Percentiles rank a stretch among this genome's conserved stretches.
Evolutionary conservation across 2,329 filamentous ascomycete genomes (phyloP).

Genomic region (Tolypocladium endophyticum): DNA sequence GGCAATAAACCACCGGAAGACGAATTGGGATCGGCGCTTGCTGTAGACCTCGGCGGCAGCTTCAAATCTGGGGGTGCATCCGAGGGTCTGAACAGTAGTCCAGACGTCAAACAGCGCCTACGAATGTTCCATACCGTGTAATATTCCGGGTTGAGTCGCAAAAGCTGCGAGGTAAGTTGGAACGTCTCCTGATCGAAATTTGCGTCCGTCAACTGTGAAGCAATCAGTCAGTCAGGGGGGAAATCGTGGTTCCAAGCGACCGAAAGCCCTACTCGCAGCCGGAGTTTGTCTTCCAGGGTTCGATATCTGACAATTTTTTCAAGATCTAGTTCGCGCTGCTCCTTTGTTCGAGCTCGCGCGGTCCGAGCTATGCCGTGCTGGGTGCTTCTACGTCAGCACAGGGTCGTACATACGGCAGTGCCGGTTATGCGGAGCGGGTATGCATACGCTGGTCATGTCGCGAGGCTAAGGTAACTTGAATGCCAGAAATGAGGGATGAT

Average conservation of each 20-base stretch:
- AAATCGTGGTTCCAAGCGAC: background rate
- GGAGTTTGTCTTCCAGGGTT: conserved; percentile 57
- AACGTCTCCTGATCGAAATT: conserved; percentile 48
- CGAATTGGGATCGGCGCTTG: conserved; percentile 45
- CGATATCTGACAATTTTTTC: conserved; percentile 70
- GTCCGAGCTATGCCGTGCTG: conserved; percentile 79
- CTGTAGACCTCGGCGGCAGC: conserved; percentile 42
- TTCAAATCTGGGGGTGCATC: conserved; percentile 41
- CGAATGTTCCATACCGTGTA: conserved; percentile 89
- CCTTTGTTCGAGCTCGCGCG: conserved; percentile 50
- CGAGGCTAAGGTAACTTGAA: background rate
- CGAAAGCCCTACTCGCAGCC: conserved; percentile 41
- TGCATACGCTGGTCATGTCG: background rate
- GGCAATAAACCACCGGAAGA: conserved; percentile 51
- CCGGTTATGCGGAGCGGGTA: background rate
- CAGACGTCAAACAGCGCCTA: conserved; percentile 55
- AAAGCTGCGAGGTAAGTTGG: conserved; percentile 58
- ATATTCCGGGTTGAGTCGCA: conserved; percentile 74
- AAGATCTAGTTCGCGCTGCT: conserved; percentile 60
- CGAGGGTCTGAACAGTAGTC: conserved; percentile 43
- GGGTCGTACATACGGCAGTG: background rate
- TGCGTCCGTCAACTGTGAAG: conserved; percentile 23
- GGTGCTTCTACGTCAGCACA: background rate
- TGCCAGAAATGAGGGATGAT: background rate
- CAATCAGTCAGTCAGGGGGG: background rate